Evolutionary conservation across 352 stramenopile genomes (phyloP), one percentile per base, ranked within the genome.

Genomic region (Discostella stelligera): DNA sequence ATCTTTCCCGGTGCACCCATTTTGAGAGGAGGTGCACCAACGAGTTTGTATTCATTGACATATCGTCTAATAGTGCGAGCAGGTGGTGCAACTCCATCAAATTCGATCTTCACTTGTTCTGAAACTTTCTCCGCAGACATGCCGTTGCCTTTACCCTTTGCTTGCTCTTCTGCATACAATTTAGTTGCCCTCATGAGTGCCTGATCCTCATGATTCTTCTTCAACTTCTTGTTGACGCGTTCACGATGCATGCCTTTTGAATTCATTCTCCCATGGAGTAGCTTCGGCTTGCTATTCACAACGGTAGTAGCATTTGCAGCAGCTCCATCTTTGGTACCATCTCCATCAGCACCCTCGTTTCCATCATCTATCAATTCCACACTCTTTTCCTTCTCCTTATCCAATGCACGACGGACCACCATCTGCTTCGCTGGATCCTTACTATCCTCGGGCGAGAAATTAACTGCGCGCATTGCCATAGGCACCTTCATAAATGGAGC

Each of bases 331-430:
- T n/a, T n/a, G n/a, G n/a, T n/a, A n/a, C n/a, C n/a, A n/a, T n/a
- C n/a, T n/a, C n/a, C n/a, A n/a, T n/a, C n/a, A n/a, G n/a, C n/a
- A n/a, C n/a, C n/a, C n/a, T n/a, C n/a, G n/a, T n/a, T n/a, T n/a
- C n/a, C n/a, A n/a, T n/a, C n/a, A n/a, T n/a, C n/a, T n/a, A n/a
- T n/a, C n/a, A n/a, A n/a, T n/a, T n/a, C n/a, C n/a, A n/a, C n/a
- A n/a, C n/a, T n/a, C n/a, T n/a, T n/a, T n/a, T n/a, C n/a, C 50
- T 58, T 58, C n/a, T 58, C 30, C 50, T 58, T 58, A 11, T 58
- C 30, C 16, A 58, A 32, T 58, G 50, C 50, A 37, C 48, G 48
- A 20, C 3, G 48, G 48, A 55, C 48, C 3, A 14, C 48, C 48
- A 55, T 55, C 48, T 55, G 50, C 50, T 58, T 58, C n/a, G 50